Conservation (phyloP, 192 early-diverging fungal species). For the Cladochytrium replicatum region DNA sequence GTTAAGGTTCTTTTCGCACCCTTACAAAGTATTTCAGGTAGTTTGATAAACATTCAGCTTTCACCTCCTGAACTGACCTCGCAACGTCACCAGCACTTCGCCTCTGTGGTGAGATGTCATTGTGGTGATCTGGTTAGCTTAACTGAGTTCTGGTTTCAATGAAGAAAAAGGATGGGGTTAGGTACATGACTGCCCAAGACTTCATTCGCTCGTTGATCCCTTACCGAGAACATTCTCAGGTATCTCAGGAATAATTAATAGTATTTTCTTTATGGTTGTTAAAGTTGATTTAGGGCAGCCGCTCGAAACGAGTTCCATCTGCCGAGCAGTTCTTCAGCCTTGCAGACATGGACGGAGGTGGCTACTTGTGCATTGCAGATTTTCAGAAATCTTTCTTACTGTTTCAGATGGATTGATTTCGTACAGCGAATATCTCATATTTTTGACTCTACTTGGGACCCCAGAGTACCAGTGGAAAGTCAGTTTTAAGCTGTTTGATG, state of each 20-base stretch:
- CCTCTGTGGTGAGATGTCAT: constrained; percentile 17
- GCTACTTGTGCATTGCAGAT: neutral
- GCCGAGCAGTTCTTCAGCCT: constrained; percentile 25
- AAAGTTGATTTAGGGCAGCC: too few relatives aligned
- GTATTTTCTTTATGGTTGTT: too few relatives aligned
- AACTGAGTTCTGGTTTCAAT: neutral
- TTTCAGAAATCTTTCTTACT: neutral
- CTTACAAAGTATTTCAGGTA: too few relatives aligned
- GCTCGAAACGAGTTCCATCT: constrained; percentile 19
- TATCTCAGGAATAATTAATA: too few relatives aligned
- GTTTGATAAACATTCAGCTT: too few relatives aligned
- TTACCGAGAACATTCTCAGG: too few relatives aligned
- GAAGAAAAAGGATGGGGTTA: constrained; percentile 16
- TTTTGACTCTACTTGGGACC: constrained; percentile 23
- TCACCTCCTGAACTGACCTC: too few relatives aligned
- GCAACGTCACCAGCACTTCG: too few relatives aligned
- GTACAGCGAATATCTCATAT: constrained; percentile 28
- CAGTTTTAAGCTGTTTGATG: constrained; percentile 25
- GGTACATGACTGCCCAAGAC: constrained; percentile 31
- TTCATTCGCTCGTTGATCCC: constrained; percentile 28
- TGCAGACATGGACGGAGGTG: constrained; percentile 27
- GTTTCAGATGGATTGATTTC: constrained; percentile 23
- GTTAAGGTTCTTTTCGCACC: too few relatives aligned
- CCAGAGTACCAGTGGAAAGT: constrained; percentile 25
- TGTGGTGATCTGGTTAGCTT: too few relatives aligned